Base-by-base conservation (phyloP, 2,329 filamentous ascomycete species). In the Fusarium longipes region DNA sequence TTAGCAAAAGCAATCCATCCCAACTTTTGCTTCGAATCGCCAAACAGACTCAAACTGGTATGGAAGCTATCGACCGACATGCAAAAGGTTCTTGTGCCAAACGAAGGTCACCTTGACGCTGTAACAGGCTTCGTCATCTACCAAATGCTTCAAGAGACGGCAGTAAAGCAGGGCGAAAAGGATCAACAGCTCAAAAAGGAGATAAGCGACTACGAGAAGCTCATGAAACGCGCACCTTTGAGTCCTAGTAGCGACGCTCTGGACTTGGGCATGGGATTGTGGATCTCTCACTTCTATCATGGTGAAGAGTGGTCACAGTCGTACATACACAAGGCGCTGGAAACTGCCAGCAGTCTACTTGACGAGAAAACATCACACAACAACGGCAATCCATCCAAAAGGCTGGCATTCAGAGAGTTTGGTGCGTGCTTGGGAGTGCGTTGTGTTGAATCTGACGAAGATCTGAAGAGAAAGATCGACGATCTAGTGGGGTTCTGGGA, bases 211-310 rank as follows among this genome's bases (percentile, higher is more conserved):
- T 87, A 87, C 65, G 74, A 78, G 47, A 76, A 76, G 12, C 78
- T 87, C 5, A 83, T 87, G 78, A 72, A 74, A 24, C 73, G 77
- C 0, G 81, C 82, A 49, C 73, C 78, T 18, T 72, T 83, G 48
- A 79, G 77, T 39, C 77, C 82, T 5, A 85, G 83, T 27, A 74
- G 71, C 6, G 86, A 87, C 72, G 76, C 82, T 18, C 73, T 87
- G n/a, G 86, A 88, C 68, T 71, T 88, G 40, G 86, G 86, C 1
- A 88, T 88, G 86, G 83, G 84, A 2, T 70, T 88, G 25, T 88
- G 86, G 86, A 82, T 82, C 42, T 79, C 79, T 22, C 84, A 87
- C 61, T 84, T 86, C 75, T 81, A 82, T 58, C 74, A 73, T 0
- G 78, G 78, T 4, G 83, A 86, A 58, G 73, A 75, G 3, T 87